A percentile compares a stretch with the other conserved stretches of the same genome.
These are phyloP conservation scores for Coemansia guatemalensis DNA, from an alignment of 192 early-diverging fungal genomes.

Conservation along the genomic window DNA sequence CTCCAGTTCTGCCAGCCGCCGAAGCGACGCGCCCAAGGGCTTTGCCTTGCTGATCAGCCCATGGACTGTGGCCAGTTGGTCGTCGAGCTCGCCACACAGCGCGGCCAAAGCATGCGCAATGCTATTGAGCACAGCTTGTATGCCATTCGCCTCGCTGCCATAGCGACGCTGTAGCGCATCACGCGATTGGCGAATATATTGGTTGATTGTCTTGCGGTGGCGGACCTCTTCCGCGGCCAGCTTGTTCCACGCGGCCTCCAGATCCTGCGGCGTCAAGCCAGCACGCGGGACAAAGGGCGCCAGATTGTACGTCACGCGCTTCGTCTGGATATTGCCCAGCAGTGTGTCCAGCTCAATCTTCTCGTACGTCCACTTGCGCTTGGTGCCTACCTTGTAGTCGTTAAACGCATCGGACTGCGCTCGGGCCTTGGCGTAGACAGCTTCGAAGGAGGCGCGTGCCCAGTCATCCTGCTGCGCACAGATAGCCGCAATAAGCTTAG, in stretches of 20 bases:
- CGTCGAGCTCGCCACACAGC: conserved; percentile 78
- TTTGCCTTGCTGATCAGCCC: conserved; percentile 55
- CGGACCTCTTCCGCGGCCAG: conserved; percentile 73
- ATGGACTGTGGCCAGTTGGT: conserved; percentile 66
- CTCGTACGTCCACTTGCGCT: conserved; percentile 88
- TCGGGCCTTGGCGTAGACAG: conserved; percentile 76
- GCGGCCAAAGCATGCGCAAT: conserved; percentile 64
- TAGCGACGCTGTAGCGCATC: conserved; percentile 76
- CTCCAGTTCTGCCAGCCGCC: conserved; percentile 63
- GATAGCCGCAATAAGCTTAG: conserved; percentile 69
- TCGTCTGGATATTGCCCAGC: conserved; percentile 95
- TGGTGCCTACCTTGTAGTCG: conserved; percentile 77
- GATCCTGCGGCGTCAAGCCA: conserved; percentile 63
- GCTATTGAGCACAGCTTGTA: conserved; percentile 69
- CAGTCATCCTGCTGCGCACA: conserved; percentile 64
- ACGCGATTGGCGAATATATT: conserved; percentile 81
- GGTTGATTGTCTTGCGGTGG: conserved; percentile 80
- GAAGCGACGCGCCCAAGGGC: conserved; percentile 56
- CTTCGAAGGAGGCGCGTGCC: conserved; percentile 62
- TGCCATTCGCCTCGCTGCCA: conserved; percentile 81
- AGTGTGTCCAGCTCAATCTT: conserved; percentile 89
- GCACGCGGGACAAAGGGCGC: conserved; percentile 78
- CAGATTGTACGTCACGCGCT: conserved; percentile 93
- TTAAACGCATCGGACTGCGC: conserved; percentile 71
- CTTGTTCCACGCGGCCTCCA: conserved; percentile 76